These are phyloP conservation scores for Lycium barbarum DNA, from an alignment of 257 asterid genomes.

Conservation along the genomic window DNA sequence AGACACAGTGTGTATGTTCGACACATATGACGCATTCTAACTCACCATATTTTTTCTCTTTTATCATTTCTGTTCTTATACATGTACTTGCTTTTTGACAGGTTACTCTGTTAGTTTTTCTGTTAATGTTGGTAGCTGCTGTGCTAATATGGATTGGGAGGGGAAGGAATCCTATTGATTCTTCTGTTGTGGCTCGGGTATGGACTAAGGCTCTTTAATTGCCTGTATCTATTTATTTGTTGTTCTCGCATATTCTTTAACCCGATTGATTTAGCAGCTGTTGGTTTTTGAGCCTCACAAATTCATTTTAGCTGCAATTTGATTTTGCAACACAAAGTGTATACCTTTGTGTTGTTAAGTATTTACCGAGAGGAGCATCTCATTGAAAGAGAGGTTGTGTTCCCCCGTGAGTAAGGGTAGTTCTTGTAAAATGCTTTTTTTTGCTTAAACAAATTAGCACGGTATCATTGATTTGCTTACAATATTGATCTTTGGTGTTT, in stretches of 20 bases:
- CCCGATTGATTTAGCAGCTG: background rate
- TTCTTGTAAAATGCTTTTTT: conserved; percentile 8
- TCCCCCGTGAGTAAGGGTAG: background rate
- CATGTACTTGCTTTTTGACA: conserved; percentile 38
- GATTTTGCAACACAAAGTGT: background rate
- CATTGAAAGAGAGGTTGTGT: background rate
- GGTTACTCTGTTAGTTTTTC: conserved; percentile 71
- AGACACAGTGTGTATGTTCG: background rate
- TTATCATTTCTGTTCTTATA: conserved; percentile 31
- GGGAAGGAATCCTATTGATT: conserved; percentile 61
- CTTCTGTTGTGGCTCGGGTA: conserved; percentile 85
- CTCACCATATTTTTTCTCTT: conserved; percentile 15
- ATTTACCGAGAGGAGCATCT: background rate
- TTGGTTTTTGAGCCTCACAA: conserved; percentile 1
- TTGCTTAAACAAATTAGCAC: background rate
- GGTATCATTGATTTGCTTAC: background rate
- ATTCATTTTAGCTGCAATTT: background rate
- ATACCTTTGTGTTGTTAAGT: background rate
- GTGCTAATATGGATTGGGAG: conserved; percentile 85
- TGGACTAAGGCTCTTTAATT: conserved; percentile 32
- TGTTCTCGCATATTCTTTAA: conserved; percentile 21
- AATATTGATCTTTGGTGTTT: background rate
- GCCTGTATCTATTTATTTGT: background rate
- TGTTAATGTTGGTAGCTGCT: conserved; percentile 69
- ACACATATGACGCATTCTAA: background rate